Conservation (phyloP, 306 rosid genomes). For the Acacia confusa region DNA sequence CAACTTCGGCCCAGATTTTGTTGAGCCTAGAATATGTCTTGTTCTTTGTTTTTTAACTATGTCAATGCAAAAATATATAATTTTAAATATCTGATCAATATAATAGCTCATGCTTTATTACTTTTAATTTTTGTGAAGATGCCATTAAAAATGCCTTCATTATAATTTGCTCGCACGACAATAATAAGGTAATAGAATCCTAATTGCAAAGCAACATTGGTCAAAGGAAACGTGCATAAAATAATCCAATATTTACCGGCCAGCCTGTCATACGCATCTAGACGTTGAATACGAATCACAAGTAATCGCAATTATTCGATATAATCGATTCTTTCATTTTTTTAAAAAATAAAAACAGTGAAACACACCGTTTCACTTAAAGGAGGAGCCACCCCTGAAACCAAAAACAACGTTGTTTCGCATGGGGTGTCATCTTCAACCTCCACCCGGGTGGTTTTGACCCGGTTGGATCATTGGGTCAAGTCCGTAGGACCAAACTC, state of each 20-base stretch:
- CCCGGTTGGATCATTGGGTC: too few species aligned
- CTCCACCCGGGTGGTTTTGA: too few species aligned
- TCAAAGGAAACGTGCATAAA: background rate
- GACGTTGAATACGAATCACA: background rate
- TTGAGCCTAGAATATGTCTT: too few species aligned
- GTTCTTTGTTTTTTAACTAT: too few species aligned
- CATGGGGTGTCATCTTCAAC: too few species aligned
- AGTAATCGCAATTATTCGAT: background rate
- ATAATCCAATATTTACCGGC: background rate
- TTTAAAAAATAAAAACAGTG: too few species aligned
- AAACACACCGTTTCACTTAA: too few species aligned
- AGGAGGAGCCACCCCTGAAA: too few species aligned
- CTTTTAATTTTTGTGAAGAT: background rate
- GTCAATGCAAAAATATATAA: background rate
- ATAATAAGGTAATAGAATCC: background rate
- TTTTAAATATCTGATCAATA: background rate
- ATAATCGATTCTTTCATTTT: too few species aligned
- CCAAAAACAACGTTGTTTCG: too few species aligned
- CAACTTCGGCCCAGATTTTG: too few species aligned
- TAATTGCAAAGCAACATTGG: background rate
- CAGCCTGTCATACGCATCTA: background rate
- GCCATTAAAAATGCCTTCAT: background rate
- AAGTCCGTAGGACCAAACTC: too few species aligned
- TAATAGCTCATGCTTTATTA: background rate
- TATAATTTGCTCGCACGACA: background rate